These are phyloP conservation scores for Begonia loranthoides DNA, from an alignment of 306 rosid species.

Conservation along the genomic window DNA sequence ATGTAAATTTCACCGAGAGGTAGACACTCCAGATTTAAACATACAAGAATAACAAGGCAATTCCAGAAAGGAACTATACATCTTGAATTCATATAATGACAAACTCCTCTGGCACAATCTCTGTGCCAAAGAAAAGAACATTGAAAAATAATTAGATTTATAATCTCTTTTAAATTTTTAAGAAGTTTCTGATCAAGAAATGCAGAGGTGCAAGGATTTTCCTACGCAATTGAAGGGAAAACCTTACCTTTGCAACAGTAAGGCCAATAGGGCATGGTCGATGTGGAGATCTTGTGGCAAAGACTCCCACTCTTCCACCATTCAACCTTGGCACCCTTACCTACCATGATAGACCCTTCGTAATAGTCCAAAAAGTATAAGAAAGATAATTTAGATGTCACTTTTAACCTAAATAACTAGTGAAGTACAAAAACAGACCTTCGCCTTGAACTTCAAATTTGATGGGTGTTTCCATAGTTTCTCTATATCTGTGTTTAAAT, in stretches of 20 bases:
- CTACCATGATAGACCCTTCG: slow-evolving; percentile 44
- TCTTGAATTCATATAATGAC: no score
- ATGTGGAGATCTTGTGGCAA: slow-evolving; percentile 91
- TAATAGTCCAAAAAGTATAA: slow-evolving; percentile 14
- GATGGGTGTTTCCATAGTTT: slow-evolving; percentile 83
- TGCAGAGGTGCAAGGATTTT: no score
- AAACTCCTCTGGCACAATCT: no score
- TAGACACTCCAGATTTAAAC: no score
- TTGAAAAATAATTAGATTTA: no score
- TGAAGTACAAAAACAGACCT: slow-evolving; percentile 36
- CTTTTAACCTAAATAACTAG: not conserved
- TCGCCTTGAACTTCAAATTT: slow-evolving; percentile 75
- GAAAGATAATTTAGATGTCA: not conserved
- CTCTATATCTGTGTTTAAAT: slow-evolving; percentile 77
- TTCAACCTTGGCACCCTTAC: slow-evolving; percentile 85
- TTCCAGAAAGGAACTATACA: no score
- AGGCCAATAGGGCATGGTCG: slow-evolving; percentile 96
- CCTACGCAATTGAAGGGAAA: no score
- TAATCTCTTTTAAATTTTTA: no score
- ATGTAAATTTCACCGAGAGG: no score
- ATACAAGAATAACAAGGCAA: no score
- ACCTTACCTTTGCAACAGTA: slow-evolving; percentile 80
- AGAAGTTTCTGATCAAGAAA: no score
- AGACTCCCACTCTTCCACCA: slow-evolving; percentile 79
- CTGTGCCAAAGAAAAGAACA: no score